A percentile compares a stretch with the other conserved stretches of the same genome.
phyloP scores from a whole-genome alignment of 2,329 filamentous ascomycete genomes.

The Fusarium dimerum region DNA sequence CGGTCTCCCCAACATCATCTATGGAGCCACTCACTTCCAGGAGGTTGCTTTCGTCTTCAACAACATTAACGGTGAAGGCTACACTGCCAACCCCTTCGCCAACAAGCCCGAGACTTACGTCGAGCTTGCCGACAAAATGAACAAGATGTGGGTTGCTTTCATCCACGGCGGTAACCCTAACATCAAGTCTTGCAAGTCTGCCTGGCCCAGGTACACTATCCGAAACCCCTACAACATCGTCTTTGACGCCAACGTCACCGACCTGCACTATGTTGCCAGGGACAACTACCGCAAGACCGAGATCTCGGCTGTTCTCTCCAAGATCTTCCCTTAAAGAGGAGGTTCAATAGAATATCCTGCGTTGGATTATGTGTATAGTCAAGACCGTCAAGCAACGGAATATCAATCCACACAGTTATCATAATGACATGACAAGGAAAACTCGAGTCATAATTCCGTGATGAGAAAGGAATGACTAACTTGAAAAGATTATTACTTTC shows the following conservation, averaged over 20 bases:
- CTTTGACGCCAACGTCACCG: constrained; percentile 49
- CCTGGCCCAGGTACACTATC: constrained; percentile 47
- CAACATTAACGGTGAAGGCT: constrained; percentile 49
- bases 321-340: too few relatives aligned
- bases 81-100: constrained; percentile 37
- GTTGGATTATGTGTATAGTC: too few relatives aligned
- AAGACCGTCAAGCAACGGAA: too few relatives aligned
- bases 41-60: constrained; percentile 31
- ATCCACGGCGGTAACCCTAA: constrained; percentile 38
- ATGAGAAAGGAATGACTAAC: too few relatives aligned
- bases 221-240: constrained; percentile 47
- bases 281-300: constrained; percentile 47
- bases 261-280: constrained; percentile 39
- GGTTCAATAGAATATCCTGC: too few relatives aligned
- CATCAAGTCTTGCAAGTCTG: constrained; percentile 8
- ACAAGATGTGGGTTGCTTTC: constrained; percentile 53
- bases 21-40: constrained; percentile 28
- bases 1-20: constrained; percentile 43
- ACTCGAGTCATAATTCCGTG: too few relatives aligned
- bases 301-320: constrained; percentile 38
- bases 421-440: too few relatives aligned
- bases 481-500: too few relatives aligned
- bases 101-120: constrained; percentile 39
- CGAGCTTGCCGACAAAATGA: constrained; percentile 48
- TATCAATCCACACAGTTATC: too few relatives aligned